Evolutionary conservation across 495 filamentous ascomycete genomes (phyloP).

Genomic region (Penicillium odoratum): DNA sequence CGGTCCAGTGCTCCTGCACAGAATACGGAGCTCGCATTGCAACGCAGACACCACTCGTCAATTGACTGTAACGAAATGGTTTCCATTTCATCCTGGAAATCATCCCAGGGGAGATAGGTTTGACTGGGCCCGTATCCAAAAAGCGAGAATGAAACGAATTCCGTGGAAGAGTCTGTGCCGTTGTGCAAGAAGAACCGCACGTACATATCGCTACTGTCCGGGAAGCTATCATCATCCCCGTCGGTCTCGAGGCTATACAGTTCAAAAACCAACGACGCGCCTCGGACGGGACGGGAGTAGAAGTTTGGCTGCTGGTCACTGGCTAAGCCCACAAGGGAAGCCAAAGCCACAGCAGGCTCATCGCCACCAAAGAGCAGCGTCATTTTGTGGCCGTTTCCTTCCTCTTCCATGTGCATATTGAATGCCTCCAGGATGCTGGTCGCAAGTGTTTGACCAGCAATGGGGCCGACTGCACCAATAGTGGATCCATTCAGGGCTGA

Average conservation of each 20-base stretch:
- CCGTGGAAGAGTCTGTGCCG: slow-evolving; percentile 56
- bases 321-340: slow-evolving; percentile 65
- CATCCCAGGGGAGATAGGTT: slow-evolving; percentile 56
- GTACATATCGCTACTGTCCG: slow-evolving; percentile 56
- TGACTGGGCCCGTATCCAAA: slow-evolving; percentile 58
- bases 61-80: slow-evolving; percentile 60
- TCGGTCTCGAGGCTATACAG: slow-evolving; percentile 61
- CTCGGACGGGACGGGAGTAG: slow-evolving; percentile 67
- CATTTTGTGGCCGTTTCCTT: slow-evolving; percentile 51
- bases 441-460: slow-evolving; percentile 65
- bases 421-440: slow-evolving; percentile 61
- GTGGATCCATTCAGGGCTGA: slow-evolving; percentile 34
- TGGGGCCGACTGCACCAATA: slow-evolving; percentile 51
- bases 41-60: slow-evolving; percentile 67
- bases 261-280: slow-evolving; percentile 70
- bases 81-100: slow-evolving; percentile 61
- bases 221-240: slow-evolving; percentile 45
- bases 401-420: slow-evolving; percentile 44
- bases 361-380: slow-evolving; percentile 69
- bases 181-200: slow-evolving; percentile 80
- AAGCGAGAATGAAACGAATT: slow-evolving; percentile 60
- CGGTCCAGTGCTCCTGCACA: slow-evolving; percentile 49
- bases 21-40: slow-evolving; percentile 59
- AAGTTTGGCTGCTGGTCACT: slow-evolving; percentile 56
- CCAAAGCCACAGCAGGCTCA: slow-evolving; percentile 71